phyloP scores from a whole-genome alignment of 2,329 filamentous ascomycete genomes.

The Atkinsonella texensis region DNA sequence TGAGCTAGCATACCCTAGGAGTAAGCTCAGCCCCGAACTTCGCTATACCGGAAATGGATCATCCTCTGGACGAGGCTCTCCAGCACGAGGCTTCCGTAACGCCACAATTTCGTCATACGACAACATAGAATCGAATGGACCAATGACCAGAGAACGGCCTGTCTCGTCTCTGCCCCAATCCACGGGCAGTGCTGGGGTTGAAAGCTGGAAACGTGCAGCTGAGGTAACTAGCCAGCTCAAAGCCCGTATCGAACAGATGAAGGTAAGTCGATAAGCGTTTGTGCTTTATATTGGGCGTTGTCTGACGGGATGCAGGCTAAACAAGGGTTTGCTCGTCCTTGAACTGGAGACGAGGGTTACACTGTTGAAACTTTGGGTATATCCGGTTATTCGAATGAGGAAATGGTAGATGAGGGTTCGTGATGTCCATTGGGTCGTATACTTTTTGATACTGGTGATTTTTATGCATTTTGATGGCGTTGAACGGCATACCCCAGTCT shows the following conservation, averaged over 20 bases:
- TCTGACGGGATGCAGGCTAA: slow-evolving; percentile 12
- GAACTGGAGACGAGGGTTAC: neutral
- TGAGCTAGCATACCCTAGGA: slow-evolving; percentile 33
- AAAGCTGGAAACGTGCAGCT: slow-evolving; percentile 94
- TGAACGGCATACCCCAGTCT: slow-evolving; percentile 20
- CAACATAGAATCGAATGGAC: slow-evolving; percentile 17
- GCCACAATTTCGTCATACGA: slow-evolving; percentile 21
- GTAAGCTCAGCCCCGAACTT: slow-evolving; percentile 44
- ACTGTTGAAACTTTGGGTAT: slow-evolving; percentile 2
- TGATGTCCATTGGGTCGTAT: neutral
- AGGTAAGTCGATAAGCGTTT: slow-evolving; percentile 35
- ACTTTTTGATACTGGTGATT: slow-evolving; percentile 4
- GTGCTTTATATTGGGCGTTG: too few species aligned
- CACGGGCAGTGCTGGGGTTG: slow-evolving; percentile 28
- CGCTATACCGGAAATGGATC: slow-evolving; percentile 36
- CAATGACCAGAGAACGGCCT: slow-evolving; percentile 19
- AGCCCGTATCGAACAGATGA: slow-evolving; percentile 98
- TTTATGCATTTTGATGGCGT: slow-evolving; percentile 22
- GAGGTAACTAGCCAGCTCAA: slow-evolving; percentile 97
- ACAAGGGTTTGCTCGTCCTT: slow-evolving; percentile 20
- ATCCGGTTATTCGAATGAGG: neutral
- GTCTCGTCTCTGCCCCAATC: slow-evolving; percentile 25
- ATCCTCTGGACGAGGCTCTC: slow-evolving; percentile 47
- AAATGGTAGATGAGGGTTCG: neutral
- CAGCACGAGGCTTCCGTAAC: slow-evolving; percentile 41